A percentile compares a stretch with the other conserved stretches of the same genome.
phyloP scores from a whole-genome alignment of 768 basidiomycete species.

The Mrakia blollopis region DNA sequence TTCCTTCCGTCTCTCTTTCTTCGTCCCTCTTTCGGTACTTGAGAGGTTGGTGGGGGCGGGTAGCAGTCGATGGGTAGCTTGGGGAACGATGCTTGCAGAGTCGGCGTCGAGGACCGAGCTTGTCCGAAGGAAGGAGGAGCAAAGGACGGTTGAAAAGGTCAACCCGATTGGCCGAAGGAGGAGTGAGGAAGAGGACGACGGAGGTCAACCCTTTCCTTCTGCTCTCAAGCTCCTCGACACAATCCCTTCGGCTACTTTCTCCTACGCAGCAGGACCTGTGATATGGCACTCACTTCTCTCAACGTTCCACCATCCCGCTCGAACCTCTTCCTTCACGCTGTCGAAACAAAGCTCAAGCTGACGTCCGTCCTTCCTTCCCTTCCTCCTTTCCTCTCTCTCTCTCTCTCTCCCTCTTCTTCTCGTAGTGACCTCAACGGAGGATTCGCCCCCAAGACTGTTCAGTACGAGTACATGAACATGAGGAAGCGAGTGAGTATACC shows the following conservation, averaged over 20 bases:
- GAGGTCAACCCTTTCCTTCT: neutral
- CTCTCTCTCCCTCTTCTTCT: neutral
- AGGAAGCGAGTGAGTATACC: constrained; percentile 23
- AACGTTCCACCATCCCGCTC: neutral
- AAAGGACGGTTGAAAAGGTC: neutral
- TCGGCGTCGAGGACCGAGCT: no score
- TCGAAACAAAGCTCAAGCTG: neutral
- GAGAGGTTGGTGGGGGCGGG: neutral
- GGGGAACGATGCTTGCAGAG: no score
- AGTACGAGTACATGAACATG: constrained; percentile 29
- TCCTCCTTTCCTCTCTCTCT: neutral
- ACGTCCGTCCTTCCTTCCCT: constrained; percentile 4
- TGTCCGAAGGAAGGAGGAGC: no score
- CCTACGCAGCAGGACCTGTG: neutral
- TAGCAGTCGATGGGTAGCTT: neutral
- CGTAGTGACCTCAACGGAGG: constrained; percentile 28
- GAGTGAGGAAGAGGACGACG: neutral
- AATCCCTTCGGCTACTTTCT: neutral
- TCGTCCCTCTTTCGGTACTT: neutral
- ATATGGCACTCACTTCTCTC: neutral
- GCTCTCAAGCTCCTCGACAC: neutral
- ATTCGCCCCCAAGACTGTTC: constrained; percentile 11
- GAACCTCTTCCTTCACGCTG: neutral
- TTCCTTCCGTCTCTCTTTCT: neutral
- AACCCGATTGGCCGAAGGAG: neutral